Base-by-base conservation (phyloP, 2,329 filamentous ascomycete species). In the Microdochium nivale region DNA sequence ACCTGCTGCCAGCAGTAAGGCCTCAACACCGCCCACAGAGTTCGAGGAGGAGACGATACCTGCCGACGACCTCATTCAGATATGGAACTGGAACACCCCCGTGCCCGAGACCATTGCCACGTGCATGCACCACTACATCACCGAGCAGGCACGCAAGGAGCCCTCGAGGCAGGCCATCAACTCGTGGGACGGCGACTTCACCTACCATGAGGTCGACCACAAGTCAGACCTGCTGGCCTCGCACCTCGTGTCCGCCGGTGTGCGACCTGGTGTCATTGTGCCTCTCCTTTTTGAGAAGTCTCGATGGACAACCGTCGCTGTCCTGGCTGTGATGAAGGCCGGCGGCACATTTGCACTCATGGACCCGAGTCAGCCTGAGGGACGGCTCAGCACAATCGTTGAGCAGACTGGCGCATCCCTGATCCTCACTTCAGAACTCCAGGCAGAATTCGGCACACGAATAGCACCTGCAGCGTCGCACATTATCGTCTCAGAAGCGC, bases 251-350 rank as follows among this genome's bases (percentile, higher is more conserved):
- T 58, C 59, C 11, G 56, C 59, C n/a, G 73, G 72, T 16, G 63
- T 72, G 35, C 56, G 52, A 2, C 51, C 65, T 11, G 74, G 72
- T n/a, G 66, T 63, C 37, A 67, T 67, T 10, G 69, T 78, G n/a
- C 73, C 74, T 2, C 63, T 77, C n/a, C 75, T 72, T 56, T 76
- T 77, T 53, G 72, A 76, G 56, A 77, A 77, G 58, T 75, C 72
- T 27, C 64, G 63, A 55, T 76, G 71, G 72, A 70, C 74, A 3
- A 62, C 69, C 8, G 65, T 77, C 23, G 69, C 70, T 0, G 68
- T 77, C 3, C 59, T 77, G 9, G 73, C 66, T 7, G 66, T 76
- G 50, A 73, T 77, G 69, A 76, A 76, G 57, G 60, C 73, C n/a
- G 75, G 75, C 8, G 72, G 66, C 2, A 68, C 71, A 7, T 77